These are phyloP conservation scores for Russula abietina DNA, from an alignment of 768 basidiomycete species.

Conservation along the genomic window DNA sequence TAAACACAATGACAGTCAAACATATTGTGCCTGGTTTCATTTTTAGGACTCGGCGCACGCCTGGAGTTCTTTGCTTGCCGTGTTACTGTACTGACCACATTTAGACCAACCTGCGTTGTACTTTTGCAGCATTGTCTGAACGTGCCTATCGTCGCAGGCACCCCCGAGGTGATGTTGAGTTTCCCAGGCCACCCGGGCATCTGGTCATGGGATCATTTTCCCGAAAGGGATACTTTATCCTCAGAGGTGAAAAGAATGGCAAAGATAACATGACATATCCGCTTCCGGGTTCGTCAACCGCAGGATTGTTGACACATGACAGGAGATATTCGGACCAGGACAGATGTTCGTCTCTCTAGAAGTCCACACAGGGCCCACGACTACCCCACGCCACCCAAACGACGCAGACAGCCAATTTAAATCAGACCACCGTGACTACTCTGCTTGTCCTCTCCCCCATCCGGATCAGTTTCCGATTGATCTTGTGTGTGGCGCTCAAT, in stretches of 20 bases:
- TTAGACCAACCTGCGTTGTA: constrained; percentile 3
- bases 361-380: not conserved
- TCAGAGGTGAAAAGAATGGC: not conserved
- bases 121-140: not conserved
- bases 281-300: constrained; percentile 11
- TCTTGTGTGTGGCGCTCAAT: constrained; percentile 12
- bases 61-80: not conserved
- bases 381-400: constrained; percentile 10
- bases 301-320: constrained; percentile 15
- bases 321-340: not conserved
- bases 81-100: not conserved
- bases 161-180: not conserved
- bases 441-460: not conserved
- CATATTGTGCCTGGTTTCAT: constrained; percentile 10
- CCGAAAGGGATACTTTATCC: not conserved
- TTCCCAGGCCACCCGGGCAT: constrained; percentile 6
- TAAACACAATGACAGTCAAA: constrained; percentile 9
- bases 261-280: constrained; percentile 19
- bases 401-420: not conserved
- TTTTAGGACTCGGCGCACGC: not conserved
- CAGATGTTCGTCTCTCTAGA: constrained; percentile 2
- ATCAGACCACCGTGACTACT: not conserved
- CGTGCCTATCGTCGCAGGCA: constrained; percentile 1
- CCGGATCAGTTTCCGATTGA: constrained; percentile 14
- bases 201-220: constrained; percentile 4